Base-by-base conservation (phyloP, 306 rosid species). In the Hippophae gyantsensis region DNA sequence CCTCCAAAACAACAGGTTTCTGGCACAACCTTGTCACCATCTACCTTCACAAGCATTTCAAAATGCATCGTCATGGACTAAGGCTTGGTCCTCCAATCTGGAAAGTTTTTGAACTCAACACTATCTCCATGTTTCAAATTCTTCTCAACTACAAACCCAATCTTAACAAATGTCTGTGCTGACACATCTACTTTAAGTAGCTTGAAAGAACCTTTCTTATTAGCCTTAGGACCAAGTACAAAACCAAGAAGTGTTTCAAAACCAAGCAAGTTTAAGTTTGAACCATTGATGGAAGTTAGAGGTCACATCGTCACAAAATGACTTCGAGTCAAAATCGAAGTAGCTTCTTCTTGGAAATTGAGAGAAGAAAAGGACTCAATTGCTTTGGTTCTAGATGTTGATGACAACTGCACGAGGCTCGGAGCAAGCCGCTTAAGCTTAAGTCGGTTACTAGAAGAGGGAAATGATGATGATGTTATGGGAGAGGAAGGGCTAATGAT, bases 361-460 rank as follows among this genome's bases (percentile, higher is more conserved):
- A 78, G 50, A 1, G 86, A 41, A 26, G 84, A 62, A 9, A 79
- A 59, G n/a, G 72, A 46, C 7, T 85, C 81, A 55, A 73, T 18
- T 2, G 70, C 54, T 58, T 73, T 81, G 10, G 73, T 46, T 41
- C 74, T 81, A 7, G 81, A 60, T 5, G 71, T 81, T 18, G 95
- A 83, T 7, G 90, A 92, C 46, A 92, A 65, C 73, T 92, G 96
- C 61, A 92, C 99, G 9, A 87, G 85, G 51, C 95, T 96, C 3
- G 96, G 99, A 2, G 96, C 99, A 7, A 88, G 96, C 60, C 93
- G 93, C 66, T 85, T 92, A 48, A 92, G 93, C 84, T 88, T 92
- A 72, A 88, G 84, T 78, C 74, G 79, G 78, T 72, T 80, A 54
- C 67, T 62, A 7, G 86, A 68, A 47, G 86, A 73, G 61, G 85